Evolutionary conservation across 1,284 basidiomycete species (phyloP).

Genomic region (Wallemia mellicola): DNA sequence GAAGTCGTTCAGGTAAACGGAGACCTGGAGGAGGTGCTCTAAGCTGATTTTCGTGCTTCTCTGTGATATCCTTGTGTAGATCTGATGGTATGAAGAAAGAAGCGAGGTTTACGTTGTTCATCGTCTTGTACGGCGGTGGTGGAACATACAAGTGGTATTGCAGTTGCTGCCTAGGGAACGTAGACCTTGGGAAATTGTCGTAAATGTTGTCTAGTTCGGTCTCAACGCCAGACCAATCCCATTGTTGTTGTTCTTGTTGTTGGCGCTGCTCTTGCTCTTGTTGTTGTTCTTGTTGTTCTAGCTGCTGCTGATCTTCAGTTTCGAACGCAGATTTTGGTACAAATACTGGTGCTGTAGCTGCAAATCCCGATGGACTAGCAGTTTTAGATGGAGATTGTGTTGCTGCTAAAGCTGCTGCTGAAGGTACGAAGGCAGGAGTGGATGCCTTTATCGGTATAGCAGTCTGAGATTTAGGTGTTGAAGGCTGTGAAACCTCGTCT

Average conservation of each 20-base stretch:
- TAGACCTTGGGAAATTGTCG: not conserved
- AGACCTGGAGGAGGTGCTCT: conserved; percentile 17
- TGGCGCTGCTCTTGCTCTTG: not conserved
- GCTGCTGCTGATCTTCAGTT: too few relatives aligned
- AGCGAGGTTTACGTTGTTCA: not conserved
- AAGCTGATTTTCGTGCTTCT: conserved; percentile 1
- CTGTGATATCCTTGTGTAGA: conserved; percentile 6
- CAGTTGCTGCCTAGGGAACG: not conserved
- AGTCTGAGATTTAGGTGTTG: conserved; percentile 2
- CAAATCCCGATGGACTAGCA: not conserved
- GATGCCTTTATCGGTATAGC: conserved; percentile 1
- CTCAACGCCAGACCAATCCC: not conserved
- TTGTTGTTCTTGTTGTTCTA: not conserved
- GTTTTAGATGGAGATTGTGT: not conserved
- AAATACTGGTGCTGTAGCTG: not conserved
- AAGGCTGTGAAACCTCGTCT: not conserved
- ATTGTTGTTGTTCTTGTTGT: not conserved
- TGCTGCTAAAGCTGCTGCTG: not conserved
- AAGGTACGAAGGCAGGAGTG: conserved; percentile 1
- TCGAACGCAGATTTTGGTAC: not conserved
- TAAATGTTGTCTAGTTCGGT: not conserved
- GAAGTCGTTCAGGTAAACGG: conserved; percentile 53
- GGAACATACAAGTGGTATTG: not conserved
- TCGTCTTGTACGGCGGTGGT: not conserved
- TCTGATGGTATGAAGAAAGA: conserved; percentile 1